Evolutionary conservation across 345 rosid species (phyloP), one percentile per base, ranked within the genome.

Genomic region (Gossypium sturtianum): DNA sequence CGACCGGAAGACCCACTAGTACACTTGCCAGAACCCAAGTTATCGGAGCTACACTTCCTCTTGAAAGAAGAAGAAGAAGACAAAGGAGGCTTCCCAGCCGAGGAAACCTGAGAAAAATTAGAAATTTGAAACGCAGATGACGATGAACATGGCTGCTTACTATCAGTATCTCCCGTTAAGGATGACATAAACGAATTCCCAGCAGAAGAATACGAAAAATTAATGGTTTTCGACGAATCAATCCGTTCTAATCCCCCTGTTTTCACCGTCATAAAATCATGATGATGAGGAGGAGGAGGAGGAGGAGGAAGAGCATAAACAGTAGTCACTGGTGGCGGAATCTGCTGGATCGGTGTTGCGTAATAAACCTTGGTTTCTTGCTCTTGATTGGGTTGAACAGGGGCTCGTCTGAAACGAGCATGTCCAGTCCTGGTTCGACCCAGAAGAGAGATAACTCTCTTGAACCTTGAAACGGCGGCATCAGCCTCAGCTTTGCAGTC

Each of bases 331-430:
- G 60, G 71, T 2, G 89, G 87, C n/a, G 84, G 91, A 71, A 90
- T 73, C 81, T 87, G 91, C 85, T 87, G 98, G 84, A 92, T 89
- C 86, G 94, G 91, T 44, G 89, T 82, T 54, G 93, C 92, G 51
- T 80, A 83, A 75, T 81, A 88, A 49, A 85, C 84, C 76, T 85
- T 86, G 8, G 45, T 17, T n/a, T 77, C 82, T 16, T n/a, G 66
- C 64, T 44, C 69, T 66, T 75, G 80, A 59, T 64, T 58, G 41
- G 41, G 70, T 49, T 44, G 66, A 9, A 82, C 58, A 58, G 93
- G 97, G 72, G 84, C 96, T 2, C 97, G 83, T 64, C 98, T 77
- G 68, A 95, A 95, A 71, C 99, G 94, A 58, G 99, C 99, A 54
- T 93, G 99, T 13, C 99, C 99, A 70, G 91, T 93, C 70, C 92